Conservation (phyloP, 2,329 filamentous ascomycete genomes). For the Colletotrichum sp. region DNA sequence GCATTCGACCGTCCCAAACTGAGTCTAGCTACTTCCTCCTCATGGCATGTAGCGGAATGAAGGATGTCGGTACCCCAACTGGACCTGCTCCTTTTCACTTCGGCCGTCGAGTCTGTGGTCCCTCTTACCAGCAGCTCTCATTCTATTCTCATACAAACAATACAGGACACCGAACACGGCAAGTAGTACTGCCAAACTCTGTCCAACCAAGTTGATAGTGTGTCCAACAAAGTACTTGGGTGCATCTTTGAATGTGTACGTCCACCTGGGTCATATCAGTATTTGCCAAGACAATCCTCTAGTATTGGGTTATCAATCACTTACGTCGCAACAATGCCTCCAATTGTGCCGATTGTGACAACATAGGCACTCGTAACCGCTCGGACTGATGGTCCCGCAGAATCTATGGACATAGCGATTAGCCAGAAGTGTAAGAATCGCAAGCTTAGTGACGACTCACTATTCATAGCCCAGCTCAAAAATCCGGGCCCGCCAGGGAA, state of each 20-base stretch:
- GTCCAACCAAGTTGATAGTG: slow-evolving; percentile 61
- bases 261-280: slow-evolving; percentile 45
- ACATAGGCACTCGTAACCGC: slow-evolving; percentile 62
- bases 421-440: not conserved
- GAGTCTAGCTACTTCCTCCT: not conserved
- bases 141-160: slow-evolving; percentile 57
- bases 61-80: slow-evolving; percentile 59
- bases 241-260: slow-evolving; percentile 51
- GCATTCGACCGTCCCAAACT: not conserved
- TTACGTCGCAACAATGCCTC: slow-evolving; percentile 62
- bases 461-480: slow-evolving; percentile 64
- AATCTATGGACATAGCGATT: slow-evolving; percentile 35
- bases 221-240: slow-evolving; percentile 55
- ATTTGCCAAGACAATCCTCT: accelerated
- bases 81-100: slow-evolving; percentile 47
- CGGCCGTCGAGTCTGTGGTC: slow-evolving; percentile 51
- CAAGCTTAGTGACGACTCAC: slow-evolving; percentile 28
- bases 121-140: slow-evolving; percentile 40
- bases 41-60: slow-evolving; percentile 61
- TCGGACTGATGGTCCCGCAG: slow-evolving; percentile 59
- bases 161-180: slow-evolving; percentile 55
- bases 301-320: slow-evolving; percentile 5
- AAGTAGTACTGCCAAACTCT: slow-evolving; percentile 49
- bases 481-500: slow-evolving; percentile 65
- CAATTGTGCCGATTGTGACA: slow-evolving; percentile 58